phyloP scores from a whole-genome alignment of 257 asterid genomes.

The Petunia axillaris region DNA sequence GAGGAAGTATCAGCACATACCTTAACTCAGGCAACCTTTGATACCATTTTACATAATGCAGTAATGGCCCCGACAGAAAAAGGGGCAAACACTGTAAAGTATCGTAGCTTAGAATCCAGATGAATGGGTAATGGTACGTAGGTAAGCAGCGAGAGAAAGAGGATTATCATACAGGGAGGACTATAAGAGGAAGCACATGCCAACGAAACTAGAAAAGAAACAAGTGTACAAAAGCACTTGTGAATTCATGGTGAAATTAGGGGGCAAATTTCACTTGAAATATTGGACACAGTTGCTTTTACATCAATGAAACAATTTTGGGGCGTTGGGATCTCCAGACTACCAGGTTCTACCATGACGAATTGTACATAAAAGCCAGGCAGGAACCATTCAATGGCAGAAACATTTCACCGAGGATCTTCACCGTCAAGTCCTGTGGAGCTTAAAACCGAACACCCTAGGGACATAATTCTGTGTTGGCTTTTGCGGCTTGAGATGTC shows the following conservation, averaged over 20 bases:
- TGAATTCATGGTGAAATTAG: conserved; percentile 25
- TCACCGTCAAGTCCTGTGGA: conserved; percentile 65
- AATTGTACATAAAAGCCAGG: conserved; percentile 42
- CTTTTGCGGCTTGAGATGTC: conserved; percentile 90
- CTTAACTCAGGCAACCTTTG: no score
- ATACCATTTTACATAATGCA: background rate
- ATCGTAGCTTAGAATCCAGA: background rate
- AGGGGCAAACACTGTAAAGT: background rate
- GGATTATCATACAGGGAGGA: background rate
- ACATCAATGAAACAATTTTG: conserved; percentile 44
- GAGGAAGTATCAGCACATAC: no score
- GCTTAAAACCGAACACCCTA: conserved; percentile 95
- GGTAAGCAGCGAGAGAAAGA: background rate
- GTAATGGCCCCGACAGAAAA: conserved; percentile 18
- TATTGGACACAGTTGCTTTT: conserved; percentile 31
- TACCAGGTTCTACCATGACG: background rate
- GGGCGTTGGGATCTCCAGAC: conserved; percentile 37
- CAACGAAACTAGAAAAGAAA: conserved; percentile 27
- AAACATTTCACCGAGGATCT: conserved; percentile 34
- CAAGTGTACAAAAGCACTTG: conserved; percentile 31
- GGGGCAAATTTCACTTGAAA: conserved; percentile 35
- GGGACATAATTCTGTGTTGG: conserved; percentile 80
- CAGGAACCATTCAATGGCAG: conserved; percentile 38
- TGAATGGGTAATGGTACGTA: no score
- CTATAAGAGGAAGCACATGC: conserved; percentile 21